Conservation (phyloP, 2,329 filamentous ascomycete species). For the Pseudocercospora vitis region DNA sequence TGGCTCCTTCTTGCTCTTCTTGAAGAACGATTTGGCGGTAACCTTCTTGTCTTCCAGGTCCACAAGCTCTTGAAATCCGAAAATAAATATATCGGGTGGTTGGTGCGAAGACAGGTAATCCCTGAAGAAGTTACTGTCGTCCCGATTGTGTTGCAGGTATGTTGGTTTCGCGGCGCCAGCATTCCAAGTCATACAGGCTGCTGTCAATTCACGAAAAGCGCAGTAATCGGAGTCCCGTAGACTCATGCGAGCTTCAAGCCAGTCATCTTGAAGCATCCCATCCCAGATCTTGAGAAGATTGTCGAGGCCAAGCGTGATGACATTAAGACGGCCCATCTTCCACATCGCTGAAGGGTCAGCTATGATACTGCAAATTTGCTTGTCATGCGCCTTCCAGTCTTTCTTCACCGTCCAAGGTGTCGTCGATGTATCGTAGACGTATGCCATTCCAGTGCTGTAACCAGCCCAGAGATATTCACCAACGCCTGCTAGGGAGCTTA, state of each 20-base stretch:
- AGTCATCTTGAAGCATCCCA: constrained; percentile 88
- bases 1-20: constrained; percentile 77
- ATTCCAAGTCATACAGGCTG: constrained; percentile 91
- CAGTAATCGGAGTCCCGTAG: constrained; percentile 79
- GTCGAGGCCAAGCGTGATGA: constrained; percentile 83
- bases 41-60: constrained; percentile 96
- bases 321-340: constrained; percentile 78
- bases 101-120: constrained; percentile 74
- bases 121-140: constrained; percentile 75
- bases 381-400: constrained; percentile 89
- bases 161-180: constrained; percentile 92
- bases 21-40: constrained; percentile 90
- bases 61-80: constrained; percentile 98
- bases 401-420: constrained; percentile 90
- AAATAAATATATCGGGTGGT: constrained; percentile 85
- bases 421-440: constrained; percentile 80
- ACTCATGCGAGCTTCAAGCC: constrained; percentile 90
- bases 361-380: constrained; percentile 71
- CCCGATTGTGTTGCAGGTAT: constrained; percentile 68
- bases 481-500: constrained; percentile 79
- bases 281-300: constrained; percentile 87
- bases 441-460: constrained; percentile 91
- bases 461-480: constrained; percentile 86
- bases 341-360: constrained; percentile 81
- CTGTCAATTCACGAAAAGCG: constrained; percentile 76